These are phyloP conservation scores for Nigrospora sphaerica DNA, from an alignment of 2,329 filamentous ascomycete genomes.

Conservation along the genomic window DNA sequence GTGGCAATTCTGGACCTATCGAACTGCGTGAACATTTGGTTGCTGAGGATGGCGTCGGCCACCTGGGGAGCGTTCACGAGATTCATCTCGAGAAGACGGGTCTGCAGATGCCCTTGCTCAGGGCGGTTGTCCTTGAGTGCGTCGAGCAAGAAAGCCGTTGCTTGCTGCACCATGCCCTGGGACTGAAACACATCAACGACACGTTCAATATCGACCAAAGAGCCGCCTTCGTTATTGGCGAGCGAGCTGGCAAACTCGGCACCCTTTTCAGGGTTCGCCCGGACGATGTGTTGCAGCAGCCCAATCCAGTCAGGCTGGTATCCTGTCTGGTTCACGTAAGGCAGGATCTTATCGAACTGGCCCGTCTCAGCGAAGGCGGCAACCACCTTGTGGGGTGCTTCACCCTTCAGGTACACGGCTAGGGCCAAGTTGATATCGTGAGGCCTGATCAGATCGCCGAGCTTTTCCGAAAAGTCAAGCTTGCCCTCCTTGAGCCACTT, in stretches of 20 bases:
- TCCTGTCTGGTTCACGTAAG: slow-evolving; percentile 76
- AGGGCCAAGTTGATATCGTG: slow-evolving; percentile 87
- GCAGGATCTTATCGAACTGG: slow-evolving; percentile 93
- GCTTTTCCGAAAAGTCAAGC: slow-evolving; percentile 89
- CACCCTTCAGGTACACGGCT: slow-evolving; percentile 83
- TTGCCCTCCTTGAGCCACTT: slow-evolving; percentile 98
- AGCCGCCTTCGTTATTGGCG: slow-evolving; percentile 80
- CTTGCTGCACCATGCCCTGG: slow-evolving; percentile 95
- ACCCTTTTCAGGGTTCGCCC: slow-evolving; percentile 87
- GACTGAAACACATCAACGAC: slow-evolving; percentile 98
- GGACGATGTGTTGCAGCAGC: slow-evolving; percentile 85
- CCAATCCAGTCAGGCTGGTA: slow-evolving; percentile 96
- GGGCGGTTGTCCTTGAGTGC: slow-evolving; percentile 91
- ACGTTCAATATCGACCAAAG: slow-evolving; percentile 85
- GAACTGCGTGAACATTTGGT: slow-evolving; percentile 98
- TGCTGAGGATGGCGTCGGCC: slow-evolving; percentile 93
- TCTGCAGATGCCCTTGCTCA: slow-evolving; percentile 90
- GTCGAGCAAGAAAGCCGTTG: slow-evolving; percentile 95
- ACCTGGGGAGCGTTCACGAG: slow-evolving; percentile 93
- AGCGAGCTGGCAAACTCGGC: slow-evolving; percentile 90
- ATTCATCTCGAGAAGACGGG: slow-evolving; percentile 96
- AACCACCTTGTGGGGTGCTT: slow-evolving; percentile 87
- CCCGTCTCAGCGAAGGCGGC: slow-evolving; percentile 92
- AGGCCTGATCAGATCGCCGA: slow-evolving; percentile 86
- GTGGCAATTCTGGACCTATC: slow-evolving; percentile 84